Evolutionary conservation across 2,329 filamentous ascomycete species (phyloP), one percentile per base, ranked within the genome.

Genomic region (Trichoderma sp.): DNA sequence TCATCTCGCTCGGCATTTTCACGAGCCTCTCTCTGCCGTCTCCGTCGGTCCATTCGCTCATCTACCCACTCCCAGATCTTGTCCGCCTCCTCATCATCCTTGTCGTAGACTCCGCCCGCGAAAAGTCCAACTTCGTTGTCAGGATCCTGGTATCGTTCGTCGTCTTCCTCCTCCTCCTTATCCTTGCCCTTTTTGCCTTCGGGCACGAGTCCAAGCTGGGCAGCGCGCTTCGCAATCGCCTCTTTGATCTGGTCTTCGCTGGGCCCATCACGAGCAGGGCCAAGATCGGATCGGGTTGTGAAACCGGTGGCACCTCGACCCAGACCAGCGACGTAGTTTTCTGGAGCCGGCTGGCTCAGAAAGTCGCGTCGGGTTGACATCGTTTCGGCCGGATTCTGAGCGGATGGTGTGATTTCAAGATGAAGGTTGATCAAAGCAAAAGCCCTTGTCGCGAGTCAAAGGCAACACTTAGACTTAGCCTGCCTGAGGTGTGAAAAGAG

Each of bases 201-300:
- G 8, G 88, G 88, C 57, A 79, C 79, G n/a, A 88, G 79, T 6
- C 94, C 95, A 70, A 98, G 87, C 77, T 92, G 89, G 69, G 93
- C 92, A 8, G 96, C 95, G 75, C 96, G 91, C 81, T 97, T 97
- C 60, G 94, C 94, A 74, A 99, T 91, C 71, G 93, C 94, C 80
- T 97, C 96, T 80, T 98, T 97, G 82, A 99, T 97, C 82, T 98
- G 95, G 79, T 99, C 96, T 76, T 97, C 95, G 71, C 92, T 97
- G 60, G 96, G 96, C 19, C 96, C 96, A 83, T 97, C 95, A 76
- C 95, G 89, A 70, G 95, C 95, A 62, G 96, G 96, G 69, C 96
- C 96, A 69, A 99, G 86, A 86, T 99, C 96, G 69, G 95, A 98
- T 76, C 96, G 90, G 52, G 96, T 99, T 19, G 96, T 98, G 83